Evolutionary conservation across 371 early-diverging fungal species (phyloP).

Genomic region (Mortierella sp.): DNA sequence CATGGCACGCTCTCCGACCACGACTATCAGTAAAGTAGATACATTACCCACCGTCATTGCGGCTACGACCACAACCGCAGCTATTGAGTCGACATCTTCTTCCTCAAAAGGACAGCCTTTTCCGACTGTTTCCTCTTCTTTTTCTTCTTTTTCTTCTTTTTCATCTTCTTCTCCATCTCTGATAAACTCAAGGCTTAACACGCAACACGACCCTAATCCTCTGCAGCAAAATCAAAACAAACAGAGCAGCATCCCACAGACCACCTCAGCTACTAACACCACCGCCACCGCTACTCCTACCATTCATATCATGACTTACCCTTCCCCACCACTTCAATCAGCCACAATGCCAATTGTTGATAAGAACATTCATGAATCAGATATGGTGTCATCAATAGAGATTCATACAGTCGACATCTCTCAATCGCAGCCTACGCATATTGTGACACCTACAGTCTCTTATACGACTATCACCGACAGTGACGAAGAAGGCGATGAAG

Average conservation of each 20-base stretch:
- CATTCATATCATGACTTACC: slow-evolving; percentile 11
- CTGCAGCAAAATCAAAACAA: neutral
- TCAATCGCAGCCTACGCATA: neutral
- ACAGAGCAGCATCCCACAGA: neutral
- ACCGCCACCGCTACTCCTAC: neutral
- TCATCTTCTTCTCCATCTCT: neutral
- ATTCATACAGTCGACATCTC: neutral
- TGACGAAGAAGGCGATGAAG: neutral
- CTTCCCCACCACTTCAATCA: slow-evolving; percentile 18
- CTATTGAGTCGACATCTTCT: neutral
- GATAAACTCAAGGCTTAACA: neutral
- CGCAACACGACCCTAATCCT: no score
- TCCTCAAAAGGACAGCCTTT: slow-evolving; percentile 14
- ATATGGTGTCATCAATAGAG: slow-evolving; percentile 1
- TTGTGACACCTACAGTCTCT: slow-evolving; percentile 2
- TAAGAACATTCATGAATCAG: neutral
- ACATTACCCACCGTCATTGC: neutral
- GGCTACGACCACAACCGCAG: neutral
- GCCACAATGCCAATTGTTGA: neutral
- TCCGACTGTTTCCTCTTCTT: neutral
- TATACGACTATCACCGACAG: neutral
- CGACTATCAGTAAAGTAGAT: neutral
- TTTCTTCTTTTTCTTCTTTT: neutral
- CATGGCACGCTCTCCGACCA: neutral
- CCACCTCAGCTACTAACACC: neutral